Base-by-base conservation (phyloP, 352 stramenopile genomes). In the Globisporangium splendens region DNA sequence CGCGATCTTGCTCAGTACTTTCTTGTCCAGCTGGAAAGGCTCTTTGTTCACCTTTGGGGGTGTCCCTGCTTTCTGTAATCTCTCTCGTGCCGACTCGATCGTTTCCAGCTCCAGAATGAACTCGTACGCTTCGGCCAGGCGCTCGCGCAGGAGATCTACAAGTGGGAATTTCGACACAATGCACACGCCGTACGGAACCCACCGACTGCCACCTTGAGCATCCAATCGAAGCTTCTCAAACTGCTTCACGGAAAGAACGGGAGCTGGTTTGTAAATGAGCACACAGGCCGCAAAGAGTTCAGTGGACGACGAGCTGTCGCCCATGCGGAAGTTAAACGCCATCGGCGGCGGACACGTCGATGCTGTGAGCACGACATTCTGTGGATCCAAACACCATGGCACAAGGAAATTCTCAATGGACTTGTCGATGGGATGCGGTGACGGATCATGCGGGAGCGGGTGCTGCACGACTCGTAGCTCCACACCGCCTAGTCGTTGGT, bases 81-180 rank as follows among this genome's bases (percentile, higher is more conserved):
- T 78, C 38, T 68, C 63, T 18, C 48, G 46, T 21, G 58, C 56
- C 38, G 72, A 61, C 54, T 76, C 66, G 24, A 86, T 81, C 8
- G 65, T 72, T 43, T 93, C 82, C 2, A 86, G 65, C 60, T 91
- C 83, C 18, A 93, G 65, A 54, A 93, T 82, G 54, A 85, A 85
- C 50, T 95, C 83, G 55, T 92, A 95, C 7, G 82, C 83, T 70
- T 95, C 86, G 0, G 81, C 76, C 4, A 95, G 65, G 4, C 86
- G 79, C 46, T 91, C 81, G 33, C 86, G 86, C n/a, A 95, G 66
- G 17, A 91, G 59, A 64, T 91, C 80, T 7, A 93, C 73, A 21
- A 95, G 72, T 13, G 86, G 79, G 52, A 90, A 93, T 56, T 89
- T 91, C n/a, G 86, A 95, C 48, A 89, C 51, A 33, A 93, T 72